Base-by-base conservation (phyloP, 2,329 filamentous ascomycete species). In the Lasiodiplodia sp. region DNA sequence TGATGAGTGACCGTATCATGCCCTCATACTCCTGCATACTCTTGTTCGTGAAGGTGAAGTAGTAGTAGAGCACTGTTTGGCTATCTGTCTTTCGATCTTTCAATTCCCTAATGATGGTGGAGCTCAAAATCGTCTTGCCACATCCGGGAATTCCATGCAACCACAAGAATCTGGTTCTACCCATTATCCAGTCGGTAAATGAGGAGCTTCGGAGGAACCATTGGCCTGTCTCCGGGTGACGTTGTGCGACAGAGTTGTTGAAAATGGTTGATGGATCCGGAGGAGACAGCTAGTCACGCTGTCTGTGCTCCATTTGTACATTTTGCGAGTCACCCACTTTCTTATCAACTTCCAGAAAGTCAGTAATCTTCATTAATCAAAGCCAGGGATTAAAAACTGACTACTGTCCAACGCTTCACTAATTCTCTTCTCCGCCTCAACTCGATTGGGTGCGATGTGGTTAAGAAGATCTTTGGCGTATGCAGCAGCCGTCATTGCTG, bases 81-180 rank as follows among this genome's bases (percentile, higher is more conserved):
- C 38, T 34, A 10, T 2, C 23, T 31, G 21, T 56, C 47, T 72
- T 40, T 34, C 72, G 31, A 34, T 34, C 31, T 10, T 10, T 34
- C 60, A 10, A 77, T 63, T 76, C 66, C 68, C 79, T 60, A n/a
- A 82, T 72, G 31, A 83, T 70, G 2, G 74, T 79, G 7, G 78
- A 81, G 68, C 77, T 78, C 0, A 83, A 73, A 64, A 83, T 73
- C 0, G 80, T 82, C 70, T 83, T 83, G 12, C 82, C 81, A 60
- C 80, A 83, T 49, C 81, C 81, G 18, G 79, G 75, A 28, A 80
- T 81, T 1, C 81, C 79, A 70, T 80, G 57, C 8, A 80, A 71
- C 77, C 78, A 80, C 3, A 80, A 62, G 60, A 77, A 74, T 0
- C 74, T 77, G 40, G 70, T 72, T 16, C 25, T 25, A 8, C 69